Evolutionary conservation across 2,329 filamentous ascomycete genomes (phyloP).

Genomic region (Colletotrichum tabaci): DNA sequence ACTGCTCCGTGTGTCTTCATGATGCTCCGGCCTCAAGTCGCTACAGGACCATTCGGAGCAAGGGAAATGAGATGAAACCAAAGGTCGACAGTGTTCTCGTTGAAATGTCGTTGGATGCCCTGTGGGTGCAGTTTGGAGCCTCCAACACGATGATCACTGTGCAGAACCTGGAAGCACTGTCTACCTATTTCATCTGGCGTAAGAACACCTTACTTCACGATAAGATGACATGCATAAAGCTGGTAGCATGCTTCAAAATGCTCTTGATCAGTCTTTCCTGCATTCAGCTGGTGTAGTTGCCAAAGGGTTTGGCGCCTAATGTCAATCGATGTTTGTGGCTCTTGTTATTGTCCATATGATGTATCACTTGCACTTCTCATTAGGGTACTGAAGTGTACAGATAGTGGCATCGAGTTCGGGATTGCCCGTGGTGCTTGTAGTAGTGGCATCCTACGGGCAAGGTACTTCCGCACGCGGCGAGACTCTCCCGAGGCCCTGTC

Average conservation of each 20-base stretch:
- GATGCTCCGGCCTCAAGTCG: not conserved
- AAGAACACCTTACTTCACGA: conserved; percentile 1
- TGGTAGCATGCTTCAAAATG: not conserved
- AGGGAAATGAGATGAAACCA: conserved; percentile 28
- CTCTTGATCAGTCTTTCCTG: not conserved
- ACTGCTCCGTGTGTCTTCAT: conserved; percentile 5
- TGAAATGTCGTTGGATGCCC: conserved; percentile 13
- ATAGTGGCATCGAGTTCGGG: not conserved
- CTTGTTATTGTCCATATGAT: not conserved
- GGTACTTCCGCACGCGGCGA: conserved; percentile 34
- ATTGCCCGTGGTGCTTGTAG: conserved; percentile 12
- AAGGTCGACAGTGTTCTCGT: conserved; percentile 6
- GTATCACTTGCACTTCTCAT: not conserved
- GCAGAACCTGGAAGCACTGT: conserved; percentile 4
- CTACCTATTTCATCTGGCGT: not conserved
- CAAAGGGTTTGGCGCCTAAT: not conserved
- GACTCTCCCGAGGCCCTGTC: conserved; percentile 27
- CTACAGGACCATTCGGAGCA: conserved; percentile 6
- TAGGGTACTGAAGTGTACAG: too few relatives aligned
- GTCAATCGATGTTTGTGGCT: not conserved
- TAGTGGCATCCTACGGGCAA: conserved; percentile 15
- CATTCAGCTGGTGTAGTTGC: not conserved
- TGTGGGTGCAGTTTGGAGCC: not conserved
- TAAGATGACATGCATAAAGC: not conserved
- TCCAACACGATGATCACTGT: not conserved